Conservation (phyloP, 1,284 basidiomycete species). For the Binderoboletus segoi region DNA sequence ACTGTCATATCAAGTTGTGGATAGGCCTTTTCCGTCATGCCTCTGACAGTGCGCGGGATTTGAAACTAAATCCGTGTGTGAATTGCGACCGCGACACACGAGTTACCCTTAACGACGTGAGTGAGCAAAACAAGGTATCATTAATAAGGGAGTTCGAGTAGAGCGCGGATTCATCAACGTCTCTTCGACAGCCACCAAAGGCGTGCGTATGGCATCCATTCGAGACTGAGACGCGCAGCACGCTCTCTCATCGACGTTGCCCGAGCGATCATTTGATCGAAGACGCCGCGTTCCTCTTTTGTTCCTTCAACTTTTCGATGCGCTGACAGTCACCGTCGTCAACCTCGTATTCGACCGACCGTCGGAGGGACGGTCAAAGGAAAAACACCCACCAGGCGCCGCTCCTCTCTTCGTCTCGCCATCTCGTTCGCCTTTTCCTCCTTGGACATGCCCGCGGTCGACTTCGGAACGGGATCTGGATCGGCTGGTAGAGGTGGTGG, state of each 20-base stretch:
- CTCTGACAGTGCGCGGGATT: too few species aligned
- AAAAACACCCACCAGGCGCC: slow-evolving; percentile 64
- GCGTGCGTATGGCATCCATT: not conserved
- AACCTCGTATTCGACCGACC: not conserved
- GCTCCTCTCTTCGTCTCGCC: slow-evolving; percentile 84
- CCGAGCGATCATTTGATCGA: slow-evolving; percentile 5
- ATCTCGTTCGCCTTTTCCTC: slow-evolving; percentile 91
- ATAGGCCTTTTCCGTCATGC: too few species aligned
- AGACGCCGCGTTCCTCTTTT: slow-evolving; percentile 38
- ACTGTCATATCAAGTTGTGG: too few species aligned
- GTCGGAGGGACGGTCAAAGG: not conserved
- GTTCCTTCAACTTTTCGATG: slow-evolving; percentile 61
- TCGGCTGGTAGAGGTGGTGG: slow-evolving; percentile 17
- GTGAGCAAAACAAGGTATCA: too few species aligned
- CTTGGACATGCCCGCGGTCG: slow-evolving; percentile 59
- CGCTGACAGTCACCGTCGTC: slow-evolving; percentile 42
- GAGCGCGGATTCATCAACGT: too few species aligned
- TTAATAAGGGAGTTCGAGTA: too few species aligned
- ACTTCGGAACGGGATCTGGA: slow-evolving; percentile 13
- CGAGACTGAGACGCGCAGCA: not conserved
- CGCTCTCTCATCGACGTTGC: not conserved
- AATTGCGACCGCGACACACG: too few species aligned
- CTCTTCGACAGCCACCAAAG: not conserved
- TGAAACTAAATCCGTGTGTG: too few species aligned
- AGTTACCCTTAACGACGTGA: too few species aligned